Percentiles rank a stretch among this genome's conserved stretches.
phyloP scores from a whole-genome alignment of 139 green algal genomes.

The Edaphochlamys debaryana region DNA sequence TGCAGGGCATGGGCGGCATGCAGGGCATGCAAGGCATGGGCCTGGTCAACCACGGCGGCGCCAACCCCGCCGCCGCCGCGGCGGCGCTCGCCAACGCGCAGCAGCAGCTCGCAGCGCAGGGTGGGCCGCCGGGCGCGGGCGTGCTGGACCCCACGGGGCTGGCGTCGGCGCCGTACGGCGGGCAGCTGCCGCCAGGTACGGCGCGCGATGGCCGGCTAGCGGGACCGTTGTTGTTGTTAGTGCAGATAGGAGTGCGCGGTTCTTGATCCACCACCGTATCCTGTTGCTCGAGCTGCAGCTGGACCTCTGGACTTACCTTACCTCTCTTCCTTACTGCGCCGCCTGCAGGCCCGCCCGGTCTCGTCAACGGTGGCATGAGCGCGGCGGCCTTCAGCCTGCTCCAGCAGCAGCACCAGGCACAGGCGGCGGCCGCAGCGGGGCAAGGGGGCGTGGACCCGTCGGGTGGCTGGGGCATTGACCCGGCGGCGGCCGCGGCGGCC shows the following conservation, averaged over 20 bases:
- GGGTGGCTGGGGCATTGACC: constrained; percentile 1
- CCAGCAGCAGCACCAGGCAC: constrained; percentile 32
- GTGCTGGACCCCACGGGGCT: constrained; percentile 30
- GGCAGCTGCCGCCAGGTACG: not conserved
- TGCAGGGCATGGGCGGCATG: no score
- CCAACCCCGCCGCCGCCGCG: constrained; percentile 18
- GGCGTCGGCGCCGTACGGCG: constrained; percentile 1
- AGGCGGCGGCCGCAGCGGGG: not conserved
- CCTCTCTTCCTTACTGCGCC: not conserved
- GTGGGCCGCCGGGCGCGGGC: not conserved
- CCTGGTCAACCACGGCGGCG: constrained; percentile 10
- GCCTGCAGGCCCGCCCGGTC: not conserved
- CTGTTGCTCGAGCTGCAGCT: not conserved
- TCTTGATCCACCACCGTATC: no score
- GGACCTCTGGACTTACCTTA: not conserved
- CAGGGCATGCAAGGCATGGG: constrained; percentile 45
- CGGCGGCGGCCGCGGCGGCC: constrained; percentile 1
- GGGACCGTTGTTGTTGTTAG: not conserved
- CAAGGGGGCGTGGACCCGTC: not conserved
- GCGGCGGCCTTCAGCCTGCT: constrained; percentile 21
- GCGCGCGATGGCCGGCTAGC: not conserved
- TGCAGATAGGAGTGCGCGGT: no score
- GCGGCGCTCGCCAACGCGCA: constrained; percentile 33
- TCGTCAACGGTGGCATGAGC: constrained; percentile 26
- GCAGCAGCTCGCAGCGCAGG: constrained; percentile 27